These are phyloP conservation scores for Cercis canadensis DNA, from an alignment of 306 rosid genomes.

Conservation along the genomic window DNA sequence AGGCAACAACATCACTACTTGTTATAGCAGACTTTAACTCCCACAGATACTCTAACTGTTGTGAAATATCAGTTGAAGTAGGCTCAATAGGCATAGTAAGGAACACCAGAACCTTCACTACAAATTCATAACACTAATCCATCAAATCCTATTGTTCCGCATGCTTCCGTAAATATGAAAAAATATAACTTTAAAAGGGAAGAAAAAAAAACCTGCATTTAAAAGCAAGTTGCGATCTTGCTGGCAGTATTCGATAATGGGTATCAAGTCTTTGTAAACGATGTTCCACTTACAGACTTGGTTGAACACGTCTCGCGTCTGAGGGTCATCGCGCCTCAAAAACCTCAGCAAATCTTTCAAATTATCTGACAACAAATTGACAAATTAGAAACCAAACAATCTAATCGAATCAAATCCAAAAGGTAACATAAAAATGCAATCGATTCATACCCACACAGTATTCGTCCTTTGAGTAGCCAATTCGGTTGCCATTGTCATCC, in stretches of 20 bases:
- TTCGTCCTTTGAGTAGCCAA: constrained; percentile 67
- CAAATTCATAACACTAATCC: constrained; percentile 9
- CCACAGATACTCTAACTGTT: constrained; percentile 89
- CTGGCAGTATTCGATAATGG: constrained; percentile 70
- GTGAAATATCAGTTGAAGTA: constrained; percentile 68
- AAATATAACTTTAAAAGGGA: not conserved
- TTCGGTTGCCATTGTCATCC: constrained; percentile 62
- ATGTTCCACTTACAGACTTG: constrained; percentile 92
- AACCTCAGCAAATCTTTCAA: constrained; percentile 91
- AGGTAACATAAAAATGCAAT: not conserved
- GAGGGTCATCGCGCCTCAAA: constrained; percentile 91
- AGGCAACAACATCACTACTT: constrained; percentile 59
- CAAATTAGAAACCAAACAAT: not conserved
- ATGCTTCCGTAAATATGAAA: not conserved
- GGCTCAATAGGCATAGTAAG: constrained; percentile 91
- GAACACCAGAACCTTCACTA: constrained; percentile 94
- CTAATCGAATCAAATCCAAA: not conserved
- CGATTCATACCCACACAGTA: constrained; percentile 69
- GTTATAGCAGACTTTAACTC: constrained; percentile 75
- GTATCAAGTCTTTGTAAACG: constrained; percentile 73
- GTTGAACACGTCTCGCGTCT: constrained; percentile 80
- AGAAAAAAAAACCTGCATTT: constrained; percentile 55
- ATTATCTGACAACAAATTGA: constrained; percentile 60
- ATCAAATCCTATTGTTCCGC: not conserved
- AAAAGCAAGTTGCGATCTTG: constrained; percentile 73